Percentiles rank a stretch among this genome's conserved stretches.
Conservation (phyloP, 192 early-diverging fungal species). For the Coemansia sp. region DNA sequence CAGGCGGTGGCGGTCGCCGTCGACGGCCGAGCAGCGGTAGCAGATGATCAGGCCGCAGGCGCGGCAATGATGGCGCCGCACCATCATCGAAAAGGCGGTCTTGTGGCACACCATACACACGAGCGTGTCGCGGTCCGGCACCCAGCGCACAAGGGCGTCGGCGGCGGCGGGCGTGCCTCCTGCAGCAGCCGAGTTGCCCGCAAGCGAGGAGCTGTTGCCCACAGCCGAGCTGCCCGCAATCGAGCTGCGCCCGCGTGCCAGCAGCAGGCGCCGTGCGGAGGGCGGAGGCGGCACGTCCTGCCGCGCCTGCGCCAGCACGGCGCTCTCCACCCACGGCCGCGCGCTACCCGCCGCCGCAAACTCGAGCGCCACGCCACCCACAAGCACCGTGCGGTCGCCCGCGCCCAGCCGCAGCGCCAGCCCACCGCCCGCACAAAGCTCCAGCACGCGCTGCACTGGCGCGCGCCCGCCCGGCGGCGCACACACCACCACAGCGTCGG, state of each 20-base stretch:
- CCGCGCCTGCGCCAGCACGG: slow-evolving; percentile 17
- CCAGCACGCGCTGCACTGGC: slow-evolving; percentile 29
- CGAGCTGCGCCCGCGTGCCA: slow-evolving; percentile 44
- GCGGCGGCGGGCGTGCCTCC: slow-evolving; percentile 14
- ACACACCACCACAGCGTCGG: slow-evolving; percentile 37
- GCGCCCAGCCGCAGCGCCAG: slow-evolving; percentile 21
- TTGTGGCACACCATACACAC: slow-evolving; percentile 58
- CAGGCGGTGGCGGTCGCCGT: slow-evolving; percentile 16
- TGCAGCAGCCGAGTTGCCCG: too few relatives aligned
- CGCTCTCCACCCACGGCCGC: slow-evolving; percentile 32
- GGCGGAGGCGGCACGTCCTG: slow-evolving; percentile 21
- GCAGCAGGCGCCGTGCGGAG: slow-evolving; percentile 34
- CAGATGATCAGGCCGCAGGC: slow-evolving; percentile 56
- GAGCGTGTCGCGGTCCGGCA: slow-evolving; percentile 47
- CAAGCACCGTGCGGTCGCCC: neutral
- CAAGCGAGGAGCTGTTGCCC: neutral
- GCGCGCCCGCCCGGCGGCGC: neutral
- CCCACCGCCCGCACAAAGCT: slow-evolving; percentile 35
- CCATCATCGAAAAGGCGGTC: slow-evolving; percentile 58
- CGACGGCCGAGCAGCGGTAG: slow-evolving; percentile 51
- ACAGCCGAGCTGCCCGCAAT: slow-evolving; percentile 27
- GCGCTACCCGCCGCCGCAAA: slow-evolving; percentile 28
- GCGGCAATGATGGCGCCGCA: slow-evolving; percentile 57
- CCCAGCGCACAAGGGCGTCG: slow-evolving; percentile 47
- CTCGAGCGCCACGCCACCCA: slow-evolving; percentile 13